Conservation (phyloP, 2,329 filamentous ascomycete species). For the Neonectria faginata region DNA sequence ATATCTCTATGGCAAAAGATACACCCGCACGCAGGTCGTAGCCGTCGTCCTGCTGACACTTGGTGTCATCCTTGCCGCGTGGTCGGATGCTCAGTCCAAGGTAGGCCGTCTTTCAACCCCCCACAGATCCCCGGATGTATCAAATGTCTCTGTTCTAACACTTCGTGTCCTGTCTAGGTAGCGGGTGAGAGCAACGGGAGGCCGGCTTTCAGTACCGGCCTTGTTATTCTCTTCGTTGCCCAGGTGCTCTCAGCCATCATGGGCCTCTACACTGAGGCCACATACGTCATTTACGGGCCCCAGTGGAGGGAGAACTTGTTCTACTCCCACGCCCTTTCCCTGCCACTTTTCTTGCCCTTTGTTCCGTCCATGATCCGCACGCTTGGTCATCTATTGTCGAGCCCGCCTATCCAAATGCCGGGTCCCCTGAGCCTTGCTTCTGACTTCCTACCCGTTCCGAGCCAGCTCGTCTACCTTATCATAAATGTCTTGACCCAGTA, state of each 20-base stretch:
- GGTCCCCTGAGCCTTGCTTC: slow-evolving; percentile 33
- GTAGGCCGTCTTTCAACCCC: slow-evolving; percentile 58
- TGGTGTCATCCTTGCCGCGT: slow-evolving; percentile 88
- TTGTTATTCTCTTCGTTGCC: slow-evolving; percentile 85
- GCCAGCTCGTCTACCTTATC: slow-evolving; percentile 76
- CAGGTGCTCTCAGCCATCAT: slow-evolving; percentile 93
- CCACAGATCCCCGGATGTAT: not conserved
- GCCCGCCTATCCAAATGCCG: slow-evolving; percentile 64
- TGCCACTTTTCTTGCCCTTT: slow-evolving; percentile 82
- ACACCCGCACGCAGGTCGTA: slow-evolving; percentile 81
- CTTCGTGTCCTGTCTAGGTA: slow-evolving; percentile 26
- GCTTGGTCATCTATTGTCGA: slow-evolving; percentile 71
- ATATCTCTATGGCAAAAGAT: slow-evolving; percentile 85
- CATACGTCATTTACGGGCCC: slow-evolving; percentile 85
- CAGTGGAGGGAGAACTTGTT: slow-evolving; percentile 97
- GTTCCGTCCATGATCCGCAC: slow-evolving; percentile 73
- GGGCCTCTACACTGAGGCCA: slow-evolving; percentile 93
- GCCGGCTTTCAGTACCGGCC: slow-evolving; percentile 68
- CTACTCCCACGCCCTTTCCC: slow-evolving; percentile 83
- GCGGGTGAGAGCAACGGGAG: slow-evolving; percentile 34
- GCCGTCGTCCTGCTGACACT: slow-evolving; percentile 86
- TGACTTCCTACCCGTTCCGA: slow-evolving; percentile 61
- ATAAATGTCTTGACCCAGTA: slow-evolving; percentile 92
- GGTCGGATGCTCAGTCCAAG: slow-evolving; percentile 89
- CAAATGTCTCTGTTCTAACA: slow-evolving; percentile 7